Base-by-base conservation (phyloP, 2,329 filamentous ascomycete genomes). In the Botrytis cinerea region DNA sequence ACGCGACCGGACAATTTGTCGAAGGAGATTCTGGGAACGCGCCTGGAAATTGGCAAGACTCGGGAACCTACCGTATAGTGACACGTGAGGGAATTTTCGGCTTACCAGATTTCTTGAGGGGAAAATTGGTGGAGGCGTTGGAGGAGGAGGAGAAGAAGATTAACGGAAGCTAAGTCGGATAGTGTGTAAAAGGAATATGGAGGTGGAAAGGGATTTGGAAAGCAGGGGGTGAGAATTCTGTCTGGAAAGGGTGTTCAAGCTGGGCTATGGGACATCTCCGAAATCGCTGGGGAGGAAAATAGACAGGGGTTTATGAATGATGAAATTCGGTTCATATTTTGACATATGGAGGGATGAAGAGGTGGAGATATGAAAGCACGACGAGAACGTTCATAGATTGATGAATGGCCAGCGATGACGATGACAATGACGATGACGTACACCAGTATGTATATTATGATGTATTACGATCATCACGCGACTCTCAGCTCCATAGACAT, bases 81-180 rank as follows among this genome's bases (percentile, higher is more conserved):
- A 92, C 90, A 0, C 89, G 89, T 70, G 86, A 91, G 81, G 90
- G 90, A 79, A 89, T 92, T 71, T 82, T 89, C 48, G 86, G 87
- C 3, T 78, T 89, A 60, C 88, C 86, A 70, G 84, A 87, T 35
- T 90, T 86, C 78, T 78, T 91, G 69, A 83, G 84, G 73, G 84
- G 80, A 45, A 90, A 88, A 78, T 80, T 91, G 69, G 79, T 89
- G 22, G 84, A 88, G 77, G 84, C 84, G 64, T 82, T 91, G 45
- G 82, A 81, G 67, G 83, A 85, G 74, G 87, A 90, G 76, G 87
- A 89, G 78, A 81, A 78, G 71, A 77, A 73, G 74, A 75, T 63
- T 40, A 57, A 57, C 14, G 51, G 51, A 32, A 57, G 12, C 14
- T 66, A n/a, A 72, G 35, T 3, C n/a, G 46, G 46, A 2, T 25